Conservation (phyloP, 1,139 yeast species). For the Waltiozyma sp. region DNA sequence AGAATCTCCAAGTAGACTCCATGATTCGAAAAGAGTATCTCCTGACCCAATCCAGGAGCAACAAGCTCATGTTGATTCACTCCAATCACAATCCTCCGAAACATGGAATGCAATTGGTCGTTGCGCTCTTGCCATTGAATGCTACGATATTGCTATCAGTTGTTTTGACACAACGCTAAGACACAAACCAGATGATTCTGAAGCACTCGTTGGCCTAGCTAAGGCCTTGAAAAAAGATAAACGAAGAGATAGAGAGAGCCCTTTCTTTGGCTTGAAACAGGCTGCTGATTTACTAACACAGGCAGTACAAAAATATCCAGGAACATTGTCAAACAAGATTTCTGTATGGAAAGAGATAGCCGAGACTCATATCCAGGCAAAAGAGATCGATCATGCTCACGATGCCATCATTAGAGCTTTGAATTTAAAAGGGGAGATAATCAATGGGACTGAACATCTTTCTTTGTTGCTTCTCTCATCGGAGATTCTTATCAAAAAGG, state of each 20-base stretch:
- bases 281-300: conserved; percentile 33
- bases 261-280: conserved; percentile 24
- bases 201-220: conserved; percentile 34
- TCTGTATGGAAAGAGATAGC: conserved; percentile 36
- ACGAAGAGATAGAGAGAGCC: neutral
- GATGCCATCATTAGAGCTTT: conserved; percentile 36
- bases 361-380: conserved; percentile 36
- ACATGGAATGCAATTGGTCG: conserved; percentile 43
- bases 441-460: conserved; percentile 23
- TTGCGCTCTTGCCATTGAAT: conserved; percentile 37
- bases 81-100: conserved; percentile 4
- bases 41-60: neutral
- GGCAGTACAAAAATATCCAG: conserved; percentile 27
- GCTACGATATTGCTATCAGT: conserved; percentile 30
- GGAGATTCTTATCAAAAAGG: conserved; percentile 31
- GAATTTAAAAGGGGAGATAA: conserved; percentile 24
- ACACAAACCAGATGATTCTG: conserved; percentile 31
- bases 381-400: conserved; percentile 42
- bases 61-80: too few species aligned
- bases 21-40: neutral
- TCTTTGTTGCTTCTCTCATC: conserved; percentile 37
- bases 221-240: conserved; percentile 25
- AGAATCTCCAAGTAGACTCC: neutral
- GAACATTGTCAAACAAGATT: conserved; percentile 24
- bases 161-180: conserved; percentile 37